Evolutionary conservation across 2,329 filamentous ascomycete species (phyloP).

Genomic region (Colletotrichum shisoi): DNA sequence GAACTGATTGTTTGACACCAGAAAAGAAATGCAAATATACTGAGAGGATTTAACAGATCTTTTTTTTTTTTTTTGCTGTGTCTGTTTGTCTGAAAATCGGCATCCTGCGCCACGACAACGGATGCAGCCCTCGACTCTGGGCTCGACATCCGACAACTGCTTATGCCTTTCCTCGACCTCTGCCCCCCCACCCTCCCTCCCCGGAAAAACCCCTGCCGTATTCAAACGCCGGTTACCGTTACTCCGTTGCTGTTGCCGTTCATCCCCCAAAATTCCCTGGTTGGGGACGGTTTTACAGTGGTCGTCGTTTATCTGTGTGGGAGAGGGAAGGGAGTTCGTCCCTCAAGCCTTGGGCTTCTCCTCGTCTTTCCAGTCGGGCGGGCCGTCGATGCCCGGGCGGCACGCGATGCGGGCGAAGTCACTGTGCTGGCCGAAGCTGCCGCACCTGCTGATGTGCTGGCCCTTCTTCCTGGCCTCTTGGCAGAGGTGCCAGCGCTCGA

Average conservation of each 20-base stretch:
- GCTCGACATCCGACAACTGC: neutral
- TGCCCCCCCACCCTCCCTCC: neutral
- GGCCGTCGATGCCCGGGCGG: conserved; percentile 16
- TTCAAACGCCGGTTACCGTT: no score
- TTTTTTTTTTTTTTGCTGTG: neutral
- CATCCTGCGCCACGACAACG: neutral
- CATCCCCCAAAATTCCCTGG: no score
- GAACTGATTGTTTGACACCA: neutral
- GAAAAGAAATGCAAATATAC: neutral
- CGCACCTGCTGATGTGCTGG: neutral
- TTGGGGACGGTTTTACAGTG: neutral
- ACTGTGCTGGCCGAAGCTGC: neutral
- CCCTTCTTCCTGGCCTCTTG: neutral
- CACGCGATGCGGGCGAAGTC: neutral
- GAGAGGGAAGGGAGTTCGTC: no score
- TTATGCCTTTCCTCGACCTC: neutral
- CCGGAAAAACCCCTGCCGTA: neutral
- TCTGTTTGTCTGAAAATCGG: neutral
- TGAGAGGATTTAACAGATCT: neutral
- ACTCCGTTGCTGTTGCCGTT: neutral
- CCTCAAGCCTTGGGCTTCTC: conserved; percentile 6
- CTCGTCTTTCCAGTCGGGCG: conserved; percentile 8
- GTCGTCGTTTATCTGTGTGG: neutral
- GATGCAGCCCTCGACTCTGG: neutral
- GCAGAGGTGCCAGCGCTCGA: conserved; percentile 4